Evolutionary conservation across 495 filamentous ascomycete species (phyloP), one percentile per base, ranked within the genome.

Genomic region (Podospora conica): DNA sequence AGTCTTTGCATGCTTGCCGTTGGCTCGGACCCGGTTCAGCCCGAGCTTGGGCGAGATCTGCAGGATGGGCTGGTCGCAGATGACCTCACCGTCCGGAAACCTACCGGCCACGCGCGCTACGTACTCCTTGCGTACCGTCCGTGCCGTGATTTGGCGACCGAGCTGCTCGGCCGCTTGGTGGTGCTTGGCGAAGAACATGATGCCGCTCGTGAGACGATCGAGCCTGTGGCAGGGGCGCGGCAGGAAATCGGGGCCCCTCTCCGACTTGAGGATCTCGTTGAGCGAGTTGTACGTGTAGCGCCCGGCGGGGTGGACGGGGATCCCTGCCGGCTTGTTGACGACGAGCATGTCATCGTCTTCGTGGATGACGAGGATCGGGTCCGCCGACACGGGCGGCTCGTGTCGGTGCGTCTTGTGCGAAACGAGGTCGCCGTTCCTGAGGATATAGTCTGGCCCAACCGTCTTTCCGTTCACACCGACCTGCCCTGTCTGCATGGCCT

Each of bases 171-270:
- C 93, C 0, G 90, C 91, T 73, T 88, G 86, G 55, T 87, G 78
- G 58, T 88, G 81, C 73, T 98, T 98, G 11, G 89, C 94, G 63
- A 98, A 88, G 77, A 98, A 98, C 95, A 98, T 98, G 67, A 98
- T 87, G 24, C 95, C 95, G 58, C 91, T 96, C 0, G 95, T 98
- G 65, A 98, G 77, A 55, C 95, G 82, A 73, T 98, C 95, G n/a
- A 98, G 86, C 40, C 95, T 84, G 71, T 98, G 96, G 79, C 93
- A 97, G 1, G 96, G 84, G 56, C 93, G 80, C 0, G 94, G 91
- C 61, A 89, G 80, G 77, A 85, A 96, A 9, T 79, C 79, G n/a
- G 83, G 76, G 9, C 86, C 83, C 60, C 92, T 82, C 72, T 96
- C 88, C 3, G 89, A 81, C 66, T 90, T 89, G 84, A 98, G 87